A percentile compares a stretch with the other conserved stretches of the same genome.
phyloP scores from a whole-genome alignment of 768 basidiomycete genomes.

The Trametes meyenii region DNA sequence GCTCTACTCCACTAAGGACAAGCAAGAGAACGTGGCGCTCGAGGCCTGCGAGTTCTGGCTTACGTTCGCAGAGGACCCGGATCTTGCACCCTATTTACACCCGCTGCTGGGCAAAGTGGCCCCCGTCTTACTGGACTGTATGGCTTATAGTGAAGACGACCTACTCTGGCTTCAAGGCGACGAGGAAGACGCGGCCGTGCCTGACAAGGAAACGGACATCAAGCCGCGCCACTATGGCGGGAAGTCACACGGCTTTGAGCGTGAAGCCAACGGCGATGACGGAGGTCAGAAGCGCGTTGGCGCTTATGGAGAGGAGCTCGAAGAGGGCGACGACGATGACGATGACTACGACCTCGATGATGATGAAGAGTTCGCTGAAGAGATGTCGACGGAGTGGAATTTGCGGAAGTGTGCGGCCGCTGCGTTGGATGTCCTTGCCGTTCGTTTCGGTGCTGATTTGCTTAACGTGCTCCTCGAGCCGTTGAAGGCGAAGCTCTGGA shows the following conservation, averaged over 20 bases:
- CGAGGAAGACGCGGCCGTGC: slow-evolving; percentile 84
- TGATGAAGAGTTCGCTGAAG: slow-evolving; percentile 93
- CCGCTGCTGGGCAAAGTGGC: slow-evolving; percentile 91
- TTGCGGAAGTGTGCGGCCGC: slow-evolving; percentile 97
- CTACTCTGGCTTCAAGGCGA: slow-evolving; percentile 94
- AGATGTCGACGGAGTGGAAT: slow-evolving; percentile 98
- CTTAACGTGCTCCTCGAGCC: slow-evolving; percentile 86
- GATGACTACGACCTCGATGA: slow-evolving; percentile 80
- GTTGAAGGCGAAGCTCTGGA: slow-evolving; percentile 93
- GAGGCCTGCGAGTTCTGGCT: slow-evolving; percentile 99
- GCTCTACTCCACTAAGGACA: slow-evolving; percentile 97
- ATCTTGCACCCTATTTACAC: slow-evolving; percentile 79
- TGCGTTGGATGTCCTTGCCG: slow-evolving; percentile 94
- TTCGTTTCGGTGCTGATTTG: slow-evolving; percentile 88
- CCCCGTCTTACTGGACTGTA: slow-evolving; percentile 94
- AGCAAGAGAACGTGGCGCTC: slow-evolving; percentile 93
- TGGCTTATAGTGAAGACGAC: slow-evolving; percentile 96
- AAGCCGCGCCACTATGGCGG: slow-evolving; percentile 91
- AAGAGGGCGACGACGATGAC: slow-evolving; percentile 87
- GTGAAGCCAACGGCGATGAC: slow-evolving; percentile 53
- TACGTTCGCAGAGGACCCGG: slow-evolving; percentile 95
- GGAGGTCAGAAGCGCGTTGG: slow-evolving; percentile 41
- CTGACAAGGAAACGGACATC: slow-evolving; percentile 95
- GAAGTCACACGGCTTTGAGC: slow-evolving; percentile 85
- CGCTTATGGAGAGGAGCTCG: slow-evolving; percentile 79